Evolutionary conservation across 2,329 filamentous ascomycete genomes (phyloP), one percentile per base, ranked within the genome.

Genomic region (Trichoderma koningii): DNA sequence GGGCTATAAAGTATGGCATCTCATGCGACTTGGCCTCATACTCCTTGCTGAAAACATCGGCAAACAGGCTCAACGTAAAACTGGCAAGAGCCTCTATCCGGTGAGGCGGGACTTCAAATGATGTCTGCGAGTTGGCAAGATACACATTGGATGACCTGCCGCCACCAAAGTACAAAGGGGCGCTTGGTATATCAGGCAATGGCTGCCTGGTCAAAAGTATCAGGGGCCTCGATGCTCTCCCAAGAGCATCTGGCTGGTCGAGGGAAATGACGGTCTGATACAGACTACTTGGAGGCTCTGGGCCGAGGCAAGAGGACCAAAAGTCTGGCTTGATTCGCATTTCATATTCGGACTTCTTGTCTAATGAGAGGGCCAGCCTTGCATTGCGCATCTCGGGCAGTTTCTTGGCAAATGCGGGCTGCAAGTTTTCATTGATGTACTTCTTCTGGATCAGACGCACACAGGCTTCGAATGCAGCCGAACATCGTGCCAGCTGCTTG

Each of bases 371-470:
- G 0, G 93, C 93, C 5, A 97, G 79, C 0, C 87, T 84, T 2
- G 93, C 93, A 74, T 97, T 97, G n/a, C 91, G 85, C 90, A 96
- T 94, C 0, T 80, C 83, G 3, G 92, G 93, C 0, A 95, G 80
- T 45, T 83, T 82, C 72, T 89, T 94, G 21, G 82, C 81, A 66
- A 91, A 91, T 0, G 84, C 85, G 0, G 95, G 91, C 63, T 91
- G 84, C 2, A 98, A 81, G 73, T 92, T 80, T 0, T 87, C 83
- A 72, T 97, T 86, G 5, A 99, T 80, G 66, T 89, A 87, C 2
- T 85, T 84, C 61, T 84, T 83, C 66, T 85, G 81, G 55, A 89
- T 81, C 17, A 99, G 81, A 67, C 87, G 74, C 1, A 92, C 74
- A 72, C 93, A 97, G 57, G 90, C 86, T 71, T 93, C 86, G 73